These are phyloP conservation scores for Nannizziopsis arthrosporioides DNA, from an alignment of 2,329 filamentous ascomycete species.

Conservation along the genomic window DNA sequence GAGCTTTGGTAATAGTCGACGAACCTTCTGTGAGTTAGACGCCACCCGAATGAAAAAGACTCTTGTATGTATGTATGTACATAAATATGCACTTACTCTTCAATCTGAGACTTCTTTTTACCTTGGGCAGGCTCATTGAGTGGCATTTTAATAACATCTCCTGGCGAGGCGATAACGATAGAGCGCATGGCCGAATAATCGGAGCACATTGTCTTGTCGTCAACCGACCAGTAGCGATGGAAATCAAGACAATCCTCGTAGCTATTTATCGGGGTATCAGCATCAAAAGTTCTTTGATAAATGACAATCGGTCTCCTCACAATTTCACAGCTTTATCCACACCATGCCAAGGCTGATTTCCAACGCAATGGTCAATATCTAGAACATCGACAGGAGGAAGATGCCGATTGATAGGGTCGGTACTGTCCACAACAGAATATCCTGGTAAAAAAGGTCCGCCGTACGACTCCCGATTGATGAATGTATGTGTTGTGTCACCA, in stretches of 20 bases:
- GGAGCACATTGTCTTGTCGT: constrained; percentile 78
- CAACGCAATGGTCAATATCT: constrained; percentile 86
- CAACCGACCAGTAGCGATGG: constrained; percentile 90
- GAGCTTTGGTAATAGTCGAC: constrained; percentile 76
- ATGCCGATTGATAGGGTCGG: constrained; percentile 33
- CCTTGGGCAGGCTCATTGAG: constrained; percentile 85
- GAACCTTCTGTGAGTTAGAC: constrained; percentile 17
- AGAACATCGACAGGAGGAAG: constrained; percentile 56
- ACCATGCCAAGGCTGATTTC: constrained; percentile 84
- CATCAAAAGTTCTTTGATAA: too few species aligned
- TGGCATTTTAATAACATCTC: constrained; percentile 85
- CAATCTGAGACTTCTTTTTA: constrained; percentile 80
- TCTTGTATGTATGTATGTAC: neutral
- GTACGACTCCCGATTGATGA: constrained; percentile 60
- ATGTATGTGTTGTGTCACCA: constrained; percentile 79
- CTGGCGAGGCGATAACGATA: constrained; percentile 73
- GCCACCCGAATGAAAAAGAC: neutral
- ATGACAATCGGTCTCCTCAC: constrained; percentile 22
- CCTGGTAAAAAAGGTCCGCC: constrained; percentile 65
- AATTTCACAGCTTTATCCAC: constrained; percentile 52
- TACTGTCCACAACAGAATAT: constrained; percentile 44
- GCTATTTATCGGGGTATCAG: constrained; percentile 25
- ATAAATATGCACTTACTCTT: constrained; percentile 48
- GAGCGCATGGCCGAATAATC: constrained; percentile 77
- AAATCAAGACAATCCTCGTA: constrained; percentile 80